A percentile compares a stretch with the other conserved stretches of the same genome.
phyloP scores from a whole-genome alignment of 2,329 filamentous ascomycete genomes.

The Aschersonia sp. region DNA sequence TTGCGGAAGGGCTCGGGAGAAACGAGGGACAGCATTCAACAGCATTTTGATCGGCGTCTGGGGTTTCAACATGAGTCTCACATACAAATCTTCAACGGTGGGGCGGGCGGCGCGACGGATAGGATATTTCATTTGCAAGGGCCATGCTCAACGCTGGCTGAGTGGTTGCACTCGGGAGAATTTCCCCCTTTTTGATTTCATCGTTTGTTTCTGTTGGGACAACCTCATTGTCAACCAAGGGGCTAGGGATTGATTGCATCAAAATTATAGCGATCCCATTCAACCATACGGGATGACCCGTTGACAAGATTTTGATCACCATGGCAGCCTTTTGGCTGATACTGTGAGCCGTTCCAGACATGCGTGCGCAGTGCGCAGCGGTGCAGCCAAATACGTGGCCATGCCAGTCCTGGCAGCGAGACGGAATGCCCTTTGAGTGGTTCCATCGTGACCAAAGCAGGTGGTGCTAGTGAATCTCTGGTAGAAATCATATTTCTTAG shows the following conservation, averaged over 20 bases:
- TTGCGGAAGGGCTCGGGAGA: background rate
- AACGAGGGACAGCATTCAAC: constrained; percentile 14
- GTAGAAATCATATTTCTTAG: no score
- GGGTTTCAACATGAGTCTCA: background rate
- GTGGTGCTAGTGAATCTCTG: no score
- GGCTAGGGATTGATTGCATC: background rate
- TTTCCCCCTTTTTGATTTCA: background rate
- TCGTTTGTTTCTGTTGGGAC: background rate
- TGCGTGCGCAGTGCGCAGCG: no score
- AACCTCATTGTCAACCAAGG: background rate
- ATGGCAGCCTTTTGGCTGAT: no score
- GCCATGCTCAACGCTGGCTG: background rate
- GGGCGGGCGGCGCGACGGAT: background rate
- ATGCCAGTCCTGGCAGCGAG: no score
- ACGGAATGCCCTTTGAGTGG: no score
- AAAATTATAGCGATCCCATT: background rate
- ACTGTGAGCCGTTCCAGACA: no score
- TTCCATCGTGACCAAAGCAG: no score
- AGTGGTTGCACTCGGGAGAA: background rate
- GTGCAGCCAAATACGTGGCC: no score
- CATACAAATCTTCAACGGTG: background rate
- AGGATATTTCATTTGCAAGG: background rate
- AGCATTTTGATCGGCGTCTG: constrained; percentile 9
- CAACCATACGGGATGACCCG: background rate
- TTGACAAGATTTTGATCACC: no score